A percentile compares a stretch with the other conserved stretches of the same genome.
These are phyloP conservation scores for Pseudogymnoascus sp. DNA, from an alignment of 2,329 filamentous ascomycete genomes.

Conservation along the genomic window DNA sequence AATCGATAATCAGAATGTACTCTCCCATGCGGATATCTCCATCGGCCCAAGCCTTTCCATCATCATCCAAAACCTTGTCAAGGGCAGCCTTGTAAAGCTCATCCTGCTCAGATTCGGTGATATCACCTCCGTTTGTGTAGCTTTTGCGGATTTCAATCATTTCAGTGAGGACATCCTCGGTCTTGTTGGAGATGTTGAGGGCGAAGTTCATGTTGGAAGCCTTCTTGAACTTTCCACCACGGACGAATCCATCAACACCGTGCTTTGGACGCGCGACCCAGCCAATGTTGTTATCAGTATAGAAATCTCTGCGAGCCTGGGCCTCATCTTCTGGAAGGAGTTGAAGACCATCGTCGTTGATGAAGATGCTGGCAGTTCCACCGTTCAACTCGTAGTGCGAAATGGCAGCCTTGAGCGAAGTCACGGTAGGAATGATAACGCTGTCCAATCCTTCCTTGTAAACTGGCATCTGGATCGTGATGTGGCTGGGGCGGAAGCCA, in stretches of 20 bases:
- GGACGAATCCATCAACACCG: conserved; percentile 41
- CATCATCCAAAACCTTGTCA: conserved; percentile 43
- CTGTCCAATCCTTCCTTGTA: conserved; percentile 41
- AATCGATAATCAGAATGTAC: conserved; percentile 61
- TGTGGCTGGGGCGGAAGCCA: conserved; percentile 32
- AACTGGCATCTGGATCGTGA: conserved; percentile 41
- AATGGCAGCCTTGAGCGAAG: conserved; percentile 50
- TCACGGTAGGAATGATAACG: conserved; percentile 49
- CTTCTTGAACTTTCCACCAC: conserved; percentile 63
- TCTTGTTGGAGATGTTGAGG: conserved; percentile 52
- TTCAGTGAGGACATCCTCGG: conserved; percentile 49
- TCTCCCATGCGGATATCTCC: conserved; percentile 56
- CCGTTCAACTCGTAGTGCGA: conserved; percentile 54
- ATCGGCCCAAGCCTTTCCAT: conserved; percentile 49
- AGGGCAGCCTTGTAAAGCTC: conserved; percentile 45
- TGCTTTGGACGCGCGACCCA: conserved; percentile 46
- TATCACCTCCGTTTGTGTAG: conserved; percentile 19
- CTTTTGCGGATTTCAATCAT: conserved; percentile 11
- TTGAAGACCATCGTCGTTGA: conserved; percentile 65
- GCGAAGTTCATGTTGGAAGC: conserved; percentile 72
- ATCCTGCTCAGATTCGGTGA: conserved; percentile 34
- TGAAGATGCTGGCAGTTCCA: conserved; percentile 60
- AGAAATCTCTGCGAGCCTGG: conserved; percentile 45
- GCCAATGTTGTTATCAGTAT: conserved; percentile 51
- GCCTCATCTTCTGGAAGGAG: conserved; percentile 45